A percentile compares a stretch with the other conserved stretches of the same genome.
Conservation (phyloP, 2,329 filamentous ascomycete species). For the Trichophyton schoenleinii region DNA sequence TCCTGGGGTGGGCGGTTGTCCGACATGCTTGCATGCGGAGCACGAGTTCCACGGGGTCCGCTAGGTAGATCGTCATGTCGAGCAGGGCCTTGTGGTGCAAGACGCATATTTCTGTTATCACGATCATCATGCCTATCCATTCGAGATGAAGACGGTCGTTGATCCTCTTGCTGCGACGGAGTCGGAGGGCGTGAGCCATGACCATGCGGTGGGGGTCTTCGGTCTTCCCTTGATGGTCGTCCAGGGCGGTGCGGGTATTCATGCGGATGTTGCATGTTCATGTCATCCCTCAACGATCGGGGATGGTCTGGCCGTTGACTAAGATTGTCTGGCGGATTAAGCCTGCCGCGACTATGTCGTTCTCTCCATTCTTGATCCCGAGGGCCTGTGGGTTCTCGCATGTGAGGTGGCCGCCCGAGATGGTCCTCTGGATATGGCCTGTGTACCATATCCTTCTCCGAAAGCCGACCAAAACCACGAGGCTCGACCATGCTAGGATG, state of each 20-base stretch:
- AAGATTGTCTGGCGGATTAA: constrained; percentile 19
- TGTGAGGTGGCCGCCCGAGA: constrained; percentile 23
- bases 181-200: constrained; percentile 14
- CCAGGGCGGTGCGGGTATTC: constrained; percentile 9
- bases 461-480: constrained; percentile 1
- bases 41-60: constrained; percentile 35
- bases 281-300: constrained; percentile 7
- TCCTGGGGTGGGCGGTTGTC: constrained; percentile 18
- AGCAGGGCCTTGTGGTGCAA: constrained; percentile 15
- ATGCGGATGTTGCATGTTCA: constrained; percentile 5
- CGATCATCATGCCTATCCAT: constrained; percentile 23
- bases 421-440: constrained; percentile 28
- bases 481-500: not conserved
- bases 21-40: constrained; percentile 21
- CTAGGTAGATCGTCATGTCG: constrained; percentile 39
- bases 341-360: constrained; percentile 23
- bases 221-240: constrained; percentile 12
- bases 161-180: constrained; percentile 13
- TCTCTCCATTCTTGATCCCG: constrained; percentile 29
- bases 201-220: constrained; percentile 9
- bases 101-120: constrained; percentile 25
- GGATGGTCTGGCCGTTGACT: constrained; percentile 12
- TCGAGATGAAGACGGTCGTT: constrained; percentile 11
- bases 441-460: constrained; percentile 22
- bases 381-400: constrained; percentile 24